Percentiles rank a stretch among this genome's conserved stretches.
Conservation (phyloP, 1,284 basidiomycete species). For the Coriolopsis trogii region DNA sequence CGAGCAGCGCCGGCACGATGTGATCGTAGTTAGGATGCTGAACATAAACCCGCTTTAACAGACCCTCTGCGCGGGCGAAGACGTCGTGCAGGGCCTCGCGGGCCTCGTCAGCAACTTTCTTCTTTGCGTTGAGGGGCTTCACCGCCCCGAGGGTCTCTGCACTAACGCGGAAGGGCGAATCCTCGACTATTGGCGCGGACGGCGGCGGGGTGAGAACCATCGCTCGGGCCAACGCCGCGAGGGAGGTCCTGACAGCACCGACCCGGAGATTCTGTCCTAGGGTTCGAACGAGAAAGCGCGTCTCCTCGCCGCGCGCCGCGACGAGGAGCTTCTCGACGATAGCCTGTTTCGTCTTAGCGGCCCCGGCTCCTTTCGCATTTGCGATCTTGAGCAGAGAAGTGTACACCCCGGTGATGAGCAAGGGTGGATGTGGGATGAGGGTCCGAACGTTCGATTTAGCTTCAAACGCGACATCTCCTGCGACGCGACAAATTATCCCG, state of each 20-base stretch:
- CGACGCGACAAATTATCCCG: neutral
- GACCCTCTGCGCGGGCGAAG: conserved; percentile 59
- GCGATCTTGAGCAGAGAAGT: conserved; percentile 67
- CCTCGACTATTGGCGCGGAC: conserved; percentile 23
- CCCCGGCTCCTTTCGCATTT: conserved; percentile 71
- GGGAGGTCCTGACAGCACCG: conserved; percentile 85
- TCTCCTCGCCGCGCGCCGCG: conserved; percentile 85
- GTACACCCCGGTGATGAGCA: conserved; percentile 70
- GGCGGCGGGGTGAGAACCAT: conserved; percentile 64
- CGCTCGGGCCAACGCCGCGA: conserved; percentile 84
- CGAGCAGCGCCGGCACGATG: conserved; percentile 70
- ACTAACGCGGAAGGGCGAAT: conserved; percentile 42
- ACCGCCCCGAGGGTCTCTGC: conserved; percentile 43
- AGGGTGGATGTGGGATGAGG: conserved; percentile 71
- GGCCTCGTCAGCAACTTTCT: conserved; percentile 45
- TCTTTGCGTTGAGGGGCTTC: conserved; percentile 43
- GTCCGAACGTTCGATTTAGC: conserved; percentile 83
- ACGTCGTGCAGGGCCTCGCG: conserved; percentile 49
- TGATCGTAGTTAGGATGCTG: conserved; percentile 89
- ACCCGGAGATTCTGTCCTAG: conserved; percentile 84
- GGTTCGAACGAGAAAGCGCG: conserved; percentile 82
- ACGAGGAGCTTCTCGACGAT: conserved; percentile 85
- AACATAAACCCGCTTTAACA: conserved; percentile 80
- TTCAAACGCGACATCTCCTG: conserved; percentile 82
- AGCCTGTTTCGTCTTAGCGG: conserved; percentile 76